Base-by-base conservation (phyloP, 345 rosid species). In the Melaleuca alternifolia region DNA sequence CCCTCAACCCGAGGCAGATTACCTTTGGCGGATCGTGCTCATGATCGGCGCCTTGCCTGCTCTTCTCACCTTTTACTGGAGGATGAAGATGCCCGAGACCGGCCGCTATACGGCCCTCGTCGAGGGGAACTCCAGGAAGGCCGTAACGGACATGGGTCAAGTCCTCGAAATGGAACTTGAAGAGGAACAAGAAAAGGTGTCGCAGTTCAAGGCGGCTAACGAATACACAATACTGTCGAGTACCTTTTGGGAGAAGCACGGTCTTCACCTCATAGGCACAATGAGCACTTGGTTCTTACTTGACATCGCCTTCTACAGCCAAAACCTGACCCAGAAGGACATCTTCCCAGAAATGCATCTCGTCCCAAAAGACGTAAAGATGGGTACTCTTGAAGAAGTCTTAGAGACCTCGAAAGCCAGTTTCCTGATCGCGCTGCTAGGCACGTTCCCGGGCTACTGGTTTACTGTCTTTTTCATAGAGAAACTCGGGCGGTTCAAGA, bases 21-120 rank as follows among this genome's bases (percentile, higher is more conserved):
- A 16, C 6, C 82, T 91, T 11, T 92, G 93, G 92, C 85, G 93
- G 82, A 89, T 92, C 33, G 93, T 93, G 71, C 87, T 93, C 16
- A 91, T 93, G 94, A 23, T 91, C 14, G 95, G 95, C 3, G 93
- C 94, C 15, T 18, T 91, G 5, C 94, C 95, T 6, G 94, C 94
- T 1, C 14, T 87, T 10, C 18, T 90, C 24, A 91, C 94, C 6
- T 92, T 54, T 86, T 92, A 90, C 51, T 93, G 94, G 94, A 86
- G 94, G 15, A 92, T 91, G 93, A 91, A 92, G 76, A 92, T 93
- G 93, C 95, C 95, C 2, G 94, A 92, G 88, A 93, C 93, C 0
- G 93, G 90, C 18, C 90, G 95, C 10, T 92, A 93, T 87, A 92
- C 94, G 2, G 92, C 94, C 20, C 41, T 93, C 18, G 86, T 92